Percentiles rank a stretch among this genome's conserved stretches.
phyloP scores from a whole-genome alignment of 805 yeast species.

The Tetrapisispora phaffii region DNA sequence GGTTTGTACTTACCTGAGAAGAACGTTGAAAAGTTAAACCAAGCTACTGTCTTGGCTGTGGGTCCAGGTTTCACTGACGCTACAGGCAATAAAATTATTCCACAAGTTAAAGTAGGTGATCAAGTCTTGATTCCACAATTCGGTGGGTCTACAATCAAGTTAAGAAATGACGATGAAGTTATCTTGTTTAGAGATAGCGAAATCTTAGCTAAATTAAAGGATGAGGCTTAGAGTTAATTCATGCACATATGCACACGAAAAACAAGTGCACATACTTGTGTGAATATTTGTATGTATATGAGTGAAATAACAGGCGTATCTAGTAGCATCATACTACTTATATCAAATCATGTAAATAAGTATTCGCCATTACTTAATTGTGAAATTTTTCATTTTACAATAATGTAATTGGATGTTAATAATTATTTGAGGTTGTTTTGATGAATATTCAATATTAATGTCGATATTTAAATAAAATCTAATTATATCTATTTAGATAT shows the following conservation, averaged over 20 bases:
- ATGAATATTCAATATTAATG: not conserved
- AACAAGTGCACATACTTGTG: too few species aligned
- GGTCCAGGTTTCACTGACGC: constrained; percentile 86
- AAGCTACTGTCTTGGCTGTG: constrained; percentile 85
- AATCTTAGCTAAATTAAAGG: constrained; percentile 78
- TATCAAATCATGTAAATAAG: not conserved
- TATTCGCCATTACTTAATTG: not conserved
- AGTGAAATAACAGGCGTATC: not conserved
- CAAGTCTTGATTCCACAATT: constrained; percentile 87
- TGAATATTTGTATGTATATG: not conserved
- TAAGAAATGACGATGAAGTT: constrained; percentile 63
- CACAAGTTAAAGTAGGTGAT: constrained; percentile 83
- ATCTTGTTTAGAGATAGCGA: constrained; percentile 87
- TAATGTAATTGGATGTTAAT: too few species aligned
- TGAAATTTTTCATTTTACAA: too few species aligned
- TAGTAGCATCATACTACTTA: not conserved
- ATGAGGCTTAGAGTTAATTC: constrained; percentile 25
- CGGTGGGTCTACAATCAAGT: constrained; percentile 85
- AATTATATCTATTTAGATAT: too few species aligned
- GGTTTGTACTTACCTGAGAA: constrained; percentile 93
- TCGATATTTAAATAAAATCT: not conserved
- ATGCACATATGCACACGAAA: not conserved
- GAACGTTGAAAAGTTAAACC: constrained; percentile 87
- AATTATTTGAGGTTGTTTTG: not conserved
- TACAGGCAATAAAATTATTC: constrained; percentile 62